Conservation (phyloP, 192 early-diverging fungal species). For the Chytriomyces sp. region DNA sequence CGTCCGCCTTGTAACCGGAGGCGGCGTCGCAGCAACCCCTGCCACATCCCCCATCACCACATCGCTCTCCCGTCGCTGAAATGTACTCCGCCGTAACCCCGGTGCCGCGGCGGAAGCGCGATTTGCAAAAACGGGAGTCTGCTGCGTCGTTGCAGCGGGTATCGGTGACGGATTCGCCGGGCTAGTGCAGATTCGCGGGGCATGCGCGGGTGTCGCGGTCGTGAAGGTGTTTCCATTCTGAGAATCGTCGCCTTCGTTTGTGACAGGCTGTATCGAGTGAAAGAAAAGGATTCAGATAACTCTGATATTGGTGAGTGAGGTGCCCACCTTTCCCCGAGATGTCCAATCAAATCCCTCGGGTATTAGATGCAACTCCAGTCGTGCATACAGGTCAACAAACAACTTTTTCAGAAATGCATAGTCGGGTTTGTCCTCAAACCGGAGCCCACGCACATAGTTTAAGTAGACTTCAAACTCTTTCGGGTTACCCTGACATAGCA, state of each 20-base stretch:
- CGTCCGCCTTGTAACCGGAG: background rate
- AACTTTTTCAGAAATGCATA: slow-evolving; percentile 86
- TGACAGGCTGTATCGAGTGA: no score
- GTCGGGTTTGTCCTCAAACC: slow-evolving; percentile 92
- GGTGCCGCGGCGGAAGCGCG: no score
- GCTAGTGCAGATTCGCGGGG: no score
- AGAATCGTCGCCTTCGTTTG: no score
- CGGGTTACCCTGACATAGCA: slow-evolving; percentile 76
- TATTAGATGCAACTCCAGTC: slow-evolving; percentile 82
- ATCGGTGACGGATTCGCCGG: no score
- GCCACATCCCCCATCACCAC: background rate
- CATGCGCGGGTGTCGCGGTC: no score
- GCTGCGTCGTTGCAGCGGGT: background rate
- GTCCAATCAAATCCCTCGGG: slow-evolving; percentile 87
- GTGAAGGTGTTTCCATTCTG: no score
- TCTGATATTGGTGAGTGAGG: no score
- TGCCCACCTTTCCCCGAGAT: slow-evolving; percentile 52
- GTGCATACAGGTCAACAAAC: slow-evolving; percentile 81
- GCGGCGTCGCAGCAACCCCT: background rate
- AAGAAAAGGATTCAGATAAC: no score
- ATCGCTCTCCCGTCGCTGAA: background rate
- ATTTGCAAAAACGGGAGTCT: no score
- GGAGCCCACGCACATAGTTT: slow-evolving; percentile 80
- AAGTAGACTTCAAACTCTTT: slow-evolving; percentile 86
- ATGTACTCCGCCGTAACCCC: background rate